These are phyloP conservation scores for Aspergillus brunneoviolaceus DNA, from an alignment of 2,329 filamentous ascomycete species.

Conservation along the genomic window DNA sequence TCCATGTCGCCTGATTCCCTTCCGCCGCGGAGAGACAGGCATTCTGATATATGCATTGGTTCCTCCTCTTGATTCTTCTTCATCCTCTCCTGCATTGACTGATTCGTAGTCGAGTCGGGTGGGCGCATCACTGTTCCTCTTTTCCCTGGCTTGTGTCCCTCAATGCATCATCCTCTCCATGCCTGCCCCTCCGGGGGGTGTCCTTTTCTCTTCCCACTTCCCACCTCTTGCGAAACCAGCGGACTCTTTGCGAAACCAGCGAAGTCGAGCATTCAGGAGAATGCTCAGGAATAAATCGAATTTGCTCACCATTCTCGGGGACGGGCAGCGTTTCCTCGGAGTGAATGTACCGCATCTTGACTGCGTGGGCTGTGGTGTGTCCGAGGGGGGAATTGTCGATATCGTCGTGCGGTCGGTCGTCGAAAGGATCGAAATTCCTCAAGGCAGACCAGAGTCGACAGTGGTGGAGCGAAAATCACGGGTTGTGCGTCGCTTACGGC, in stretches of 20 bases:
- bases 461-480: conserved; percentile 44
- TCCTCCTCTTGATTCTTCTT: conserved; percentile 6
- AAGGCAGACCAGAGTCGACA: conserved; percentile 26
- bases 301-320: conserved; percentile 88
- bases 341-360: conserved; percentile 99
- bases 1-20: neutral
- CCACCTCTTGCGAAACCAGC: neutral
- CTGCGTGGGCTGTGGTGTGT: conserved; percentile 43
- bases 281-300: conserved; percentile 29
- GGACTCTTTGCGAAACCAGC: conserved; percentile 6
- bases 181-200: conserved; percentile 1
- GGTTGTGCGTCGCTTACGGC: conserved; percentile 48
- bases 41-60: conserved; percentile 12
- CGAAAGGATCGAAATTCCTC: conserved; percentile 42
- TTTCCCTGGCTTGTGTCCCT: neutral
- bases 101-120: neutral
- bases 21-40: neutral
- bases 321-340: conserved; percentile 93
- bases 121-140: conserved; percentile 7
- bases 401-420: conserved; percentile 38
- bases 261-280: conserved; percentile 21
- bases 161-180: neutral
- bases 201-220: neutral
- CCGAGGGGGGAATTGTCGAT: conserved; percentile 43
- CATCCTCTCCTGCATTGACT: neutral